phyloP scores from a whole-genome alignment of 2,329 filamentous ascomycete species.

The Sclerotinia borealis region DNA sequence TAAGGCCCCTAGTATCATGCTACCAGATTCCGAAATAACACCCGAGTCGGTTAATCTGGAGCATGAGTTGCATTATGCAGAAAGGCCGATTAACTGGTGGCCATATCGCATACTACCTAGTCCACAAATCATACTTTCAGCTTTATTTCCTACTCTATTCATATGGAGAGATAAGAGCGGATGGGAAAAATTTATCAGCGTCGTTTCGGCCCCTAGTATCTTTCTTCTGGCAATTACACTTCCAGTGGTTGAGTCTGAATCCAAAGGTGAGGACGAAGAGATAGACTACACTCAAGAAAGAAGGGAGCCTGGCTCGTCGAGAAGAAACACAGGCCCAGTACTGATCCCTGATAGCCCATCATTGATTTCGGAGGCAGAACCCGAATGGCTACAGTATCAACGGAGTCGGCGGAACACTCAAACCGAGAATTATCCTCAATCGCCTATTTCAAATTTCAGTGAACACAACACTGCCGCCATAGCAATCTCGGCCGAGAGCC shows the following conservation, averaged over 20 bases:
- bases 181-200: constrained; percentile 76
- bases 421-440: constrained; percentile 25
- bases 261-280: constrained; percentile 42
- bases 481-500: constrained; percentile 29
- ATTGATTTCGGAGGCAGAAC: constrained; percentile 33
- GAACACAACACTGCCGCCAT: constrained; percentile 33
- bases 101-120: constrained; percentile 68
- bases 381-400: constrained; percentile 55
- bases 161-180: constrained; percentile 75
- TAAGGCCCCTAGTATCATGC: constrained; percentile 27
- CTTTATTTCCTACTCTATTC: constrained; percentile 80
- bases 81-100: constrained; percentile 64
- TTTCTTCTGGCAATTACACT: constrained; percentile 85
- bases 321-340: constrained; percentile 21
- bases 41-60: constrained; percentile 24
- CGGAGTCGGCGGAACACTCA: constrained; percentile 41
- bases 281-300: constrained; percentile 15
- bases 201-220: constrained; percentile 83
- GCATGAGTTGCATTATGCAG: constrained; percentile 18
- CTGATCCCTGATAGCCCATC: constrained; percentile 27
- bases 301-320: constrained; percentile 25
- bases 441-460: constrained; percentile 22
- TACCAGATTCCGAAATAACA: constrained; percentile 25
- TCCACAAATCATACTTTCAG: constrained; percentile 63
- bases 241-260: constrained; percentile 75